phyloP scores from a whole-genome alignment of 2,329 filamentous ascomycete species.

The Colletotrichum tanaceti region DNA sequence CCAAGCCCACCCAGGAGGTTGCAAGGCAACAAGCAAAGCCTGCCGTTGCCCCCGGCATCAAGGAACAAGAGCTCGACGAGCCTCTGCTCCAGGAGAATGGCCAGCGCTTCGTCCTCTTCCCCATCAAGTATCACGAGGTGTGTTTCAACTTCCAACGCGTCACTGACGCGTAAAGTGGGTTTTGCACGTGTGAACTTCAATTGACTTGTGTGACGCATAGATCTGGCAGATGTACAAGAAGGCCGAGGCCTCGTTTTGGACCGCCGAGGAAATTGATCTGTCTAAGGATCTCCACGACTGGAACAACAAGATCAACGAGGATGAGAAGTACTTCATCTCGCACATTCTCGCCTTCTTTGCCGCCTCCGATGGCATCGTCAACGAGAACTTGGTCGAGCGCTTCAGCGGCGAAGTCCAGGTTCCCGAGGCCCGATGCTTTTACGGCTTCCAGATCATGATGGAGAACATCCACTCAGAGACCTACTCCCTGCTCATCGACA shows the following conservation, averaged over 20 bases:
- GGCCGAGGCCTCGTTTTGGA: slow-evolving; percentile 99
- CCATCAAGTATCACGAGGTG: slow-evolving; percentile 99
- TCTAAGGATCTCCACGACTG: slow-evolving; percentile 99
- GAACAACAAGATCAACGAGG: slow-evolving; percentile 97
- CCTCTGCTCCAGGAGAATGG: slow-evolving; percentile 95
- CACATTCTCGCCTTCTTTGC: slow-evolving; percentile 99
- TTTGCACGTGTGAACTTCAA: slow-evolving; percentile 43
- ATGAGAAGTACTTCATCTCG: slow-evolving; percentile 98
- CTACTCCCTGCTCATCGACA: slow-evolving; percentile 98
- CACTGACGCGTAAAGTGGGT: slow-evolving; percentile 76
- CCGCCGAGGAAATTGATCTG: slow-evolving; percentile 97
- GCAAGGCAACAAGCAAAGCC: slow-evolving; percentile 57
- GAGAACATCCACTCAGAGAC: slow-evolving; percentile 99
- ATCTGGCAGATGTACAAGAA: slow-evolving; percentile 99
- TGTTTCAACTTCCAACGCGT: slow-evolving; percentile 59
- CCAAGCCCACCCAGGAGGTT: slow-evolving; percentile 66
- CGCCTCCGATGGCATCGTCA: slow-evolving; percentile 98
- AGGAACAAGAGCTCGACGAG: slow-evolving; percentile 81
- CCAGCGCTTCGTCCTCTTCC: slow-evolving; percentile 96
- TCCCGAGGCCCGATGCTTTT: slow-evolving; percentile 98
- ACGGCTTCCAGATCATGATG: slow-evolving; percentile 99
- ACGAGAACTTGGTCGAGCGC: slow-evolving; percentile 98
- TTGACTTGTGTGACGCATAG: slow-evolving; percentile 64
- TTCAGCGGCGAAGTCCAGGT: slow-evolving; percentile 98
- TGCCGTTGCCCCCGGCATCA: slow-evolving; percentile 63